These are phyloP conservation scores for Torrubiella hemipterigena DNA, from an alignment of 2,329 filamentous ascomycete genomes.

Conservation along the genomic window DNA sequence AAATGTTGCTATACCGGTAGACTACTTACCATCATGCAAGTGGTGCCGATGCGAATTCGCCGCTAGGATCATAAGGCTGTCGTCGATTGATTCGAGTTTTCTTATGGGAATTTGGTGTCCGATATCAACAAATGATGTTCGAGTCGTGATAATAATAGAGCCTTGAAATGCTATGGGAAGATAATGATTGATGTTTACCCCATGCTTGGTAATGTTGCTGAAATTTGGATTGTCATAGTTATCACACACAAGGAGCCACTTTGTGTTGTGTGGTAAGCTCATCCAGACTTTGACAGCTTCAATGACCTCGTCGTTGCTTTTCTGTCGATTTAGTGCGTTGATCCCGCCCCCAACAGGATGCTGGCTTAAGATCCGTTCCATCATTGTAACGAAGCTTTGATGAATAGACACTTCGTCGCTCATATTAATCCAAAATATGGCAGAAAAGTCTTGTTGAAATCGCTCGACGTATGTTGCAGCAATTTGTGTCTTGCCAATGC, in stretches of 20 bases:
- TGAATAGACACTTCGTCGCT: constrained; percentile 21
- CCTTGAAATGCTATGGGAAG: constrained; percentile 22
- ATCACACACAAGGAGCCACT: constrained; percentile 27
- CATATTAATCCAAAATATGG: constrained; percentile 30
- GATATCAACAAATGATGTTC: constrained; percentile 17
- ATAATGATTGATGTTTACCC: constrained; percentile 17
- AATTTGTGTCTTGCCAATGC: constrained; percentile 33
- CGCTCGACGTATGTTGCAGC: constrained; percentile 21
- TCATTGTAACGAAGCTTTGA: constrained; percentile 18
- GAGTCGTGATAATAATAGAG: constrained; percentile 27
- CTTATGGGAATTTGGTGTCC: constrained; percentile 8
- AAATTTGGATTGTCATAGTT: constrained; percentile 27
- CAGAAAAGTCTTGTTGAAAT: constrained; percentile 21
- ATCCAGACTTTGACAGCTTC: constrained; percentile 25
- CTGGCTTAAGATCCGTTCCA: constrained; percentile 15
- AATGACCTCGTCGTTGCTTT: constrained; percentile 14
- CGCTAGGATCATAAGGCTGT: neutral
- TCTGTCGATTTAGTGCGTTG: constrained; percentile 10
- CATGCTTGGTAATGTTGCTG: constrained; percentile 4
- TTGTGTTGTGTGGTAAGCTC: constrained; percentile 16
- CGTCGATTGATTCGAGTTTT: neutral
- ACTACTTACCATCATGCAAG: neutral
- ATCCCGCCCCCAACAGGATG: constrained; percentile 13
- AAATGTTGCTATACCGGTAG: neutral
- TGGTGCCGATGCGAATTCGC: neutral